These are phyloP conservation scores for Giardia muris DNA, from an alignment of 208 protist species.

Conservation along the genomic window DNA sequence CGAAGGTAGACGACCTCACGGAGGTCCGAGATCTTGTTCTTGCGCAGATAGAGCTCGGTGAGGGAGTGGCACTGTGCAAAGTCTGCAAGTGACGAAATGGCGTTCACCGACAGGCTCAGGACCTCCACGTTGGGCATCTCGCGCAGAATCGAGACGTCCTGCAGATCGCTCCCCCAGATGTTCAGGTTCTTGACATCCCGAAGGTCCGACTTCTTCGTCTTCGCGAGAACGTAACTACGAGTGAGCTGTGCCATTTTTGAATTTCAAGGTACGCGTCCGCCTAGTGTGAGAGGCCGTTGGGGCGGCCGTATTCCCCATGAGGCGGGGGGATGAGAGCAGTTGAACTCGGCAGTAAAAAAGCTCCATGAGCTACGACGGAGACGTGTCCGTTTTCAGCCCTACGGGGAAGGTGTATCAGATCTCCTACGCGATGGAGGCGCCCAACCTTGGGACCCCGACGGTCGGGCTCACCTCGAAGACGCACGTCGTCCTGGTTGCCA, in stretches of 20 bases:
- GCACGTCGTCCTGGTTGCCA: slow-evolving; percentile 30
- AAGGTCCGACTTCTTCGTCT: slow-evolving; percentile 35
- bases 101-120: slow-evolving; percentile 61
- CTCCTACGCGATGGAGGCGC: slow-evolving; percentile 40
- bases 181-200: slow-evolving; percentile 60
- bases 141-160: slow-evolving; percentile 58
- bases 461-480: slow-evolving; percentile 31
- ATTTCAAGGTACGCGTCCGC: background rate
- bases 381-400: slow-evolving; percentile 33
- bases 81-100: slow-evolving; percentile 53
- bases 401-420: slow-evolving; percentile 37
- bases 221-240: background rate
- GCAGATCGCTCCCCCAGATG: slow-evolving; percentile 58
- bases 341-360: no score
- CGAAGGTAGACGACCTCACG: slow-evolving; percentile 57
- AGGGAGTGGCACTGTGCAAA: slow-evolving; percentile 57
- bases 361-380: slow-evolving; percentile 24
- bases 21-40: slow-evolving; percentile 61
- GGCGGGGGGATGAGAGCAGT: no score
- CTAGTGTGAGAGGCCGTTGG: no score
- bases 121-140: slow-evolving; percentile 60
- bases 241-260: background rate
- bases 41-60: slow-evolving; percentile 68
- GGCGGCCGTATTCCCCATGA: no score
- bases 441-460: slow-evolving; percentile 33